Percentiles rank a stretch among this genome's conserved stretches.
Evolutionary conservation across 2,329 filamentous ascomycete genomes (phyloP).

Genomic region (Bimuria novae-zelandiae): DNA sequence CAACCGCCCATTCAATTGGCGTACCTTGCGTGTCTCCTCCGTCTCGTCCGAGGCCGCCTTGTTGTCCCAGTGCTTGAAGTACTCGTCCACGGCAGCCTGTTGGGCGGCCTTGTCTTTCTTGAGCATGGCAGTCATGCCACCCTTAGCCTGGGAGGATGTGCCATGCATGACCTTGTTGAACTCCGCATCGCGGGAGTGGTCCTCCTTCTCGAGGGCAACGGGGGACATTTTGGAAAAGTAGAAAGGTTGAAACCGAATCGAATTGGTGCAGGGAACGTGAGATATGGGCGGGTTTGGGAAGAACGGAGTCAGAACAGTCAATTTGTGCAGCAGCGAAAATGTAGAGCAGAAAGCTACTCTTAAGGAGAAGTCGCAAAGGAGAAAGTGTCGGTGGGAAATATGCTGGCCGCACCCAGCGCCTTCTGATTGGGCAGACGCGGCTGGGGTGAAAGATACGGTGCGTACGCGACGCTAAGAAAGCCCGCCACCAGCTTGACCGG

Average conservation of each 20-base stretch:
- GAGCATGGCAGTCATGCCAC: slow-evolving; percentile 82
- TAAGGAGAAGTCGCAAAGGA: slow-evolving; percentile 1
- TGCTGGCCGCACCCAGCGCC: slow-evolving; percentile 10
- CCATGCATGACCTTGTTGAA: slow-evolving; percentile 91
- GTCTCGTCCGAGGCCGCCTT: slow-evolving; percentile 81
- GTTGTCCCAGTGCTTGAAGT: slow-evolving; percentile 97
- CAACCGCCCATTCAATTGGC: not conserved
- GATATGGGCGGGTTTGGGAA: not conserved
- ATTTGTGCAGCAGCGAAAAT: not conserved
- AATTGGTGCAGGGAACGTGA: slow-evolving; percentile 4
- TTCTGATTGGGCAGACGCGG: slow-evolving; percentile 2
- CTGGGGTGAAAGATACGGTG: not conserved
- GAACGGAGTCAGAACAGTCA: slow-evolving; percentile 2
- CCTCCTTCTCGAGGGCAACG: slow-evolving; percentile 73
- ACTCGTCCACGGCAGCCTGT: slow-evolving; percentile 82
- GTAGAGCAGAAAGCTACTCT: not conserved
- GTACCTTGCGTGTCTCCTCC: slow-evolving; percentile 75
- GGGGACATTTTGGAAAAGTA: slow-evolving; percentile 54
- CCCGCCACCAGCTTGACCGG: slow-evolving; percentile 4
- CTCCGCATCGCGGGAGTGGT: slow-evolving; percentile 82
- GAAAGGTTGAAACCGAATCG: not conserved
- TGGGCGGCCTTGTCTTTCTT: slow-evolving; percentile 80
- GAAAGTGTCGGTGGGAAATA: slow-evolving; percentile 36
- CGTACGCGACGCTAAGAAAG: slow-evolving; percentile 2
- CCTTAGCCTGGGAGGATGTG: slow-evolving; percentile 68